A percentile compares a stretch with the other conserved stretches of the same genome.
Conservation (phyloP, 768 basidiomycete species). For the Amanita phalloides region DNA sequence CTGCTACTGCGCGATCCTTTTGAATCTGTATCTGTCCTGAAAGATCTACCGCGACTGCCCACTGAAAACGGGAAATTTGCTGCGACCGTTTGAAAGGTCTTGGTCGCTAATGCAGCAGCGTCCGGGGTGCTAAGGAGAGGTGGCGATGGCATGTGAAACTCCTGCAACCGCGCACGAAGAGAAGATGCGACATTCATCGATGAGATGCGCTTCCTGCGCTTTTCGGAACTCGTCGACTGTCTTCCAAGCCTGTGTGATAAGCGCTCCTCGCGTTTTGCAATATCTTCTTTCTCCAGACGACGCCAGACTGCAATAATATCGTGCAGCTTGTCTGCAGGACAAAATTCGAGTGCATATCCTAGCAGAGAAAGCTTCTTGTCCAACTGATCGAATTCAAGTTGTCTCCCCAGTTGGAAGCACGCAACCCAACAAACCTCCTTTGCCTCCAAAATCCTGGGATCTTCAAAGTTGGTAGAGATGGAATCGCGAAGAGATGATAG, state of each 20-base stretch:
- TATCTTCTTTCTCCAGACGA: constrained; percentile 57
- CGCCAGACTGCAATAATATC: constrained; percentile 77
- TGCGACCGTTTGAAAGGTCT: constrained; percentile 69
- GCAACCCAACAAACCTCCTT: constrained; percentile 84
- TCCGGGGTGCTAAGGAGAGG: constrained; percentile 66
- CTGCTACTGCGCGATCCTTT: constrained; percentile 29
- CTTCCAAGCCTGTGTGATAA: constrained; percentile 19
- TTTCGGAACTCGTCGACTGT: constrained; percentile 6
- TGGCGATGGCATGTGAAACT: constrained; percentile 58
- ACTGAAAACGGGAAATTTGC: constrained; percentile 67
- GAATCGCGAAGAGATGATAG: constrained; percentile 39
- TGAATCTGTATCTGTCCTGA: constrained; percentile 30
- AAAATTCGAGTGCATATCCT: constrained; percentile 76
- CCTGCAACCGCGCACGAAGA: constrained; percentile 49
- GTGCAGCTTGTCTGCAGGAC: constrained; percentile 69
- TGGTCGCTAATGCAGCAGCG: constrained; percentile 67
- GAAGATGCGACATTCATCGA: constrained; percentile 33
- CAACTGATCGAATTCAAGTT: constrained; percentile 63
- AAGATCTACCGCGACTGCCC: constrained; percentile 27
- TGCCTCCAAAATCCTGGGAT: constrained; percentile 41
- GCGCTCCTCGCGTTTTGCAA: constrained; percentile 37
- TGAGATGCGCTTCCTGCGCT: constrained; percentile 7
- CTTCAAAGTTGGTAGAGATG: constrained; percentile 17
- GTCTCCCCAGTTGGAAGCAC: constrained; percentile 80
- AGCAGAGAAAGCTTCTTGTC: constrained; percentile 59